Evolutionary conservation across 2,329 filamentous ascomycete genomes (phyloP).

Genomic region (Dryadomyces quercus-mongolicae): DNA sequence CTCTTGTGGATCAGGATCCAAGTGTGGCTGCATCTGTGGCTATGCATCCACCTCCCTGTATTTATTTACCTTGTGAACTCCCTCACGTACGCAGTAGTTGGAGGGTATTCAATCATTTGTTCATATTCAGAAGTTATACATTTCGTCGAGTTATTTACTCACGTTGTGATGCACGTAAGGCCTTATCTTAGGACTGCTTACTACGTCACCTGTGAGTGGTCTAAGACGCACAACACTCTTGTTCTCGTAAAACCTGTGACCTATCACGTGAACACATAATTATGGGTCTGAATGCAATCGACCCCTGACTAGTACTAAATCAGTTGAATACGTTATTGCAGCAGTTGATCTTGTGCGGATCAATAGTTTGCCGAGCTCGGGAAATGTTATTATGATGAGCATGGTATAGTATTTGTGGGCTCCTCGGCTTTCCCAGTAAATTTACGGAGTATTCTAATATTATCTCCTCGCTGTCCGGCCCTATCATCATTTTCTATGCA

Average conservation of each 20-base stretch:
- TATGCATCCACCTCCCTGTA: no score
- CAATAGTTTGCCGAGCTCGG: background rate
- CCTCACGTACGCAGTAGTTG: no score
- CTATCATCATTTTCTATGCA: background rate
- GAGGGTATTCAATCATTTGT: no score
- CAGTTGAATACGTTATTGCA: background rate
- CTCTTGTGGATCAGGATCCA: no score
- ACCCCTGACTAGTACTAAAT: slow-evolving; percentile 2
- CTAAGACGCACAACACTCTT: no score
- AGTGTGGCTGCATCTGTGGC: no score
- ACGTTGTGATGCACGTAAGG: no score
- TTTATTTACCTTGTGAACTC: no score
- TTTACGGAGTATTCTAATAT: background rate
- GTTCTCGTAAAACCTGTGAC: background rate
- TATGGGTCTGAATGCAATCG: background rate
- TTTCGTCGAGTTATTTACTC: no score
- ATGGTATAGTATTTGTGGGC: background rate
- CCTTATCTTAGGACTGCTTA: no score
- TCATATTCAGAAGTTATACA: no score
- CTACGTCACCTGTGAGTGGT: no score
- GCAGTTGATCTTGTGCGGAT: background rate
- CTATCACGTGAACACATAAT: background rate
- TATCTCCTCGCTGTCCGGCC: background rate
- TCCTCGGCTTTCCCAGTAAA: background rate
- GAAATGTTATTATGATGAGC: background rate